phyloP scores from a whole-genome alignment of 768 basidiomycete species.

The Tylopilus intermedius region DNA sequence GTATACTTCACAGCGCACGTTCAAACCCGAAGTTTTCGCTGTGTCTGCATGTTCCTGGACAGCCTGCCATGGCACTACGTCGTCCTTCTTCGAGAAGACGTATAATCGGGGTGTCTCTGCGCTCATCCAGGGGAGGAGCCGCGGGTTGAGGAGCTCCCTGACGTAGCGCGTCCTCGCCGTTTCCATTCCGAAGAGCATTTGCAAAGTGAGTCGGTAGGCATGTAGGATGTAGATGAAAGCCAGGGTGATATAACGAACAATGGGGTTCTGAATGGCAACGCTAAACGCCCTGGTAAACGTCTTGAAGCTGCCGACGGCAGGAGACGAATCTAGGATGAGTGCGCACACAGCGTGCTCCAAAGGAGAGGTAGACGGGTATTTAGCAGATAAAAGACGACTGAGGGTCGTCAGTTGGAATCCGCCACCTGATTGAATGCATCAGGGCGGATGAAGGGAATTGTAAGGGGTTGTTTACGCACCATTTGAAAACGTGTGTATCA shows the following conservation, averaged over 20 bases:
- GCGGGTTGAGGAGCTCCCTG: slow-evolving; percentile 18
- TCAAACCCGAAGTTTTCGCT: slow-evolving; percentile 22
- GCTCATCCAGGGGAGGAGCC: slow-evolving; percentile 31
- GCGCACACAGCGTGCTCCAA: slow-evolving; percentile 8
- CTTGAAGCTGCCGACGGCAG: slow-evolving; percentile 11
- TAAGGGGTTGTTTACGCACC: slow-evolving; percentile 9
- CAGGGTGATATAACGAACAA: slow-evolving; percentile 11
- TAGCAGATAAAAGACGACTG: slow-evolving; percentile 16
- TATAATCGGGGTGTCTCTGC: slow-evolving; percentile 32
- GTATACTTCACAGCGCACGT: slow-evolving; percentile 28
- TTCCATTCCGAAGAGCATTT: slow-evolving; percentile 17
- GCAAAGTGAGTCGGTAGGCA: slow-evolving; percentile 6
- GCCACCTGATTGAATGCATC: slow-evolving; percentile 16
- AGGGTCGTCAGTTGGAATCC: slow-evolving; percentile 18
- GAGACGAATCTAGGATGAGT: slow-evolving; percentile 24
- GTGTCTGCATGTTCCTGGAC: slow-evolving; percentile 25
- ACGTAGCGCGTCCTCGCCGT: slow-evolving; percentile 1
- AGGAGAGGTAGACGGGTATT: slow-evolving; percentile 10
- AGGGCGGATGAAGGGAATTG: background rate
- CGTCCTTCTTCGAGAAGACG: slow-evolving; percentile 31
- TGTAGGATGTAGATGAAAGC: slow-evolving; percentile 14
- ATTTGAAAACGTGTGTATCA: slow-evolving; percentile 29
- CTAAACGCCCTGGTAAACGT: slow-evolving; percentile 21
- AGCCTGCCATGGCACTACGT: slow-evolving; percentile 25
- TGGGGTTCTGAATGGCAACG: slow-evolving; percentile 20